Evolutionary conservation across 176 grass and related monocot genomes (phyloP).

Genomic region (Canna indica): DNA sequence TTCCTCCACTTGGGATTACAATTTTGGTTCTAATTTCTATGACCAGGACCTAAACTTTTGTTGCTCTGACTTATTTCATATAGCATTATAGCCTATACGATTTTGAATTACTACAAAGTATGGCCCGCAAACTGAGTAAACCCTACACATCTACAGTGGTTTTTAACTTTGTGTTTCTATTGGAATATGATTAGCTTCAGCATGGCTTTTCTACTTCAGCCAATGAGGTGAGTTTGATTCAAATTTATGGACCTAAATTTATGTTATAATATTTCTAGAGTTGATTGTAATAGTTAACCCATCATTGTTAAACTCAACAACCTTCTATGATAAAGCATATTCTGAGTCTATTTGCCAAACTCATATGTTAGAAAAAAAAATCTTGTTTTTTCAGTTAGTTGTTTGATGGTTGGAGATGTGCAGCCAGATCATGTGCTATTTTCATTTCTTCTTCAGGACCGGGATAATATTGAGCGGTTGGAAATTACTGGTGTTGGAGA

Average conservation of each 20-base stretch:
- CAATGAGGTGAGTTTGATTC: background rate
- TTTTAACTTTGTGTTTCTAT: background rate
- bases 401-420: background rate
- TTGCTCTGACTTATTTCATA: background rate
- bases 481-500: conserved; percentile 91
- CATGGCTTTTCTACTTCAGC: background rate
- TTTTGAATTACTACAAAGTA: background rate
- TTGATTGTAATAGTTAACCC: background rate
- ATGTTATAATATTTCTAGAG: background rate
- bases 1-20: background rate
- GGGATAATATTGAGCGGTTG: conserved; percentile 84
- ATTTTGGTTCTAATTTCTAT: background rate
- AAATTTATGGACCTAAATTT: background rate
- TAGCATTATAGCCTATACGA: background rate
- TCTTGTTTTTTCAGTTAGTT: background rate
- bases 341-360: background rate
- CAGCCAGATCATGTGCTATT: background rate
- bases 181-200: background rate
- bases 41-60: background rate
- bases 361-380: background rate
- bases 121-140: background rate
- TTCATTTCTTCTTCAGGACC: conserved; percentile 39
- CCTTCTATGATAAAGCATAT: background rate
- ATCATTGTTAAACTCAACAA: background rate
- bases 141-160: background rate